Percentiles rank a stretch among this genome's conserved stretches.
phyloP scores from a whole-genome alignment of 805 yeast genomes.

The Starmerella potacharoeniae region DNA sequence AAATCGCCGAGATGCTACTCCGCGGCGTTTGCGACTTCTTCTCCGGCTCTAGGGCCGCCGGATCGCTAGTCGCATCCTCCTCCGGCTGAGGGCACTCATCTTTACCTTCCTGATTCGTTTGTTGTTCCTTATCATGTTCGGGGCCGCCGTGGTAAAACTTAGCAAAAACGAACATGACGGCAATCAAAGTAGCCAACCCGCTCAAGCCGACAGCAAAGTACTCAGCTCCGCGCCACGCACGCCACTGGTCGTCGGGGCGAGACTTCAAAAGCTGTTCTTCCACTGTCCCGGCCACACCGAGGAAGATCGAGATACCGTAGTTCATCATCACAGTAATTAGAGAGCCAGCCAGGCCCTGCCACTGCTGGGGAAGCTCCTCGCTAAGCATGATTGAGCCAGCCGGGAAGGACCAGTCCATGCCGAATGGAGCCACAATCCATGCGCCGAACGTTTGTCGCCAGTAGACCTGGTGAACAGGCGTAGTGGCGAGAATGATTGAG shows the following conservation, averaged over 20 bases:
- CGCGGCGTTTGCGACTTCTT: neutral
- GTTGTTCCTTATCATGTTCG: too few species aligned
- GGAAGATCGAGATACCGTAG: slow-evolving; percentile 55
- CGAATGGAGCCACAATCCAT: slow-evolving; percentile 48
- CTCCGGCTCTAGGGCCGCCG: neutral
- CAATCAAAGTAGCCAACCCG: slow-evolving; percentile 32
- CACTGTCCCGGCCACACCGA: slow-evolving; percentile 60
- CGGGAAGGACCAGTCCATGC: slow-evolving; percentile 71
- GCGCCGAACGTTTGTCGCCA: slow-evolving; percentile 48
- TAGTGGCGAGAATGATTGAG: slow-evolving; percentile 39
- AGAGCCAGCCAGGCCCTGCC: slow-evolving; percentile 72
- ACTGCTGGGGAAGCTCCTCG: slow-evolving; percentile 45
- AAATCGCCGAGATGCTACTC: neutral
- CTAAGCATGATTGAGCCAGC: slow-evolving; percentile 55
- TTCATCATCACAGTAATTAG: slow-evolving; percentile 57
- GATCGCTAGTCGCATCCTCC: too few species aligned
- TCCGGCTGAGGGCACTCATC: too few species aligned
- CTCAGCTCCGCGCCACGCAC: slow-evolving; percentile 46
- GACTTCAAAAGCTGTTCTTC: slow-evolving; percentile 35
- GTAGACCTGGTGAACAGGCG: slow-evolving; percentile 48
- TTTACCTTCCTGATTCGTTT: too few species aligned
- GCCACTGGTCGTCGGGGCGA: slow-evolving; percentile 26
- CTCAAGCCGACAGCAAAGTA: slow-evolving; percentile 55
- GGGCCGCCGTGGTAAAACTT: neutral
- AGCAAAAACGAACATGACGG: neutral